phyloP scores from a whole-genome alignment of 148 eudicot genomes.

The Rhododendron ferrugineum region DNA sequence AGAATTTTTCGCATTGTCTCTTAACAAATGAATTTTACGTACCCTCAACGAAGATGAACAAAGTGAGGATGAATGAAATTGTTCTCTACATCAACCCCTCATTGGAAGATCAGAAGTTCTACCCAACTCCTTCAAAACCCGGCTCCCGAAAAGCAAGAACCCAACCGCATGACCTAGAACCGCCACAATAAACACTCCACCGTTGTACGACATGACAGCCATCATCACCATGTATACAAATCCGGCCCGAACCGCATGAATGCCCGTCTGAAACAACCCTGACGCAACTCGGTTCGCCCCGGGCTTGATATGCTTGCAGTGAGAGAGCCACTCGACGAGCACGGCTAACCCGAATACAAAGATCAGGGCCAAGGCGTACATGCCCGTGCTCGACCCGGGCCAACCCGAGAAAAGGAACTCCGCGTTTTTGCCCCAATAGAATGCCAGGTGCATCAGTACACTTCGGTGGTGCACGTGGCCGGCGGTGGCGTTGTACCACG shows the following conservation, averaged over 20 bases:
- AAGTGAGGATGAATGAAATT: background rate
- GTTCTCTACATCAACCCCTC: background rate
- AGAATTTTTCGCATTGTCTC: no score
- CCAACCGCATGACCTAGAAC: constrained; percentile 66
- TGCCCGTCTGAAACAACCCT: constrained; percentile 38
- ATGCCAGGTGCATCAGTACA: constrained; percentile 31
- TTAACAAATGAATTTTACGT: no score
- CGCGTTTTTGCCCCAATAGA: constrained; percentile 65
- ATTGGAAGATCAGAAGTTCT: background rate
- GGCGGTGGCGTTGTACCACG: constrained; percentile 3
- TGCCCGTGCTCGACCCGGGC: constrained; percentile 57
- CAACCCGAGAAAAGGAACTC: constrained; percentile 59
- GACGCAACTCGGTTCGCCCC: constrained; percentile 39
- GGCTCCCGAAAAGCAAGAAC: constrained; percentile 39
- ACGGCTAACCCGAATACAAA: constrained; percentile 53
- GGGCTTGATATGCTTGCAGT: constrained; percentile 28
- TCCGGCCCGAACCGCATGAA: constrained; percentile 49
- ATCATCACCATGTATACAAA: constrained; percentile 60
- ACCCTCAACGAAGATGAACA: background rate
- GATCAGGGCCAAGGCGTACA: constrained; percentile 55
- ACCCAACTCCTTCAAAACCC: constrained; percentile 6
- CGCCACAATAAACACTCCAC: constrained; percentile 64
- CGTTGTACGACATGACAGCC: constrained; percentile 65
- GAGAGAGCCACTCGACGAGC: constrained; percentile 50
- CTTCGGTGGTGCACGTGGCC: constrained; percentile 8